Evolutionary conservation across 169 alveolate genomes (phyloP).

Genomic region (Perkinsus chesapeaki): DNA sequence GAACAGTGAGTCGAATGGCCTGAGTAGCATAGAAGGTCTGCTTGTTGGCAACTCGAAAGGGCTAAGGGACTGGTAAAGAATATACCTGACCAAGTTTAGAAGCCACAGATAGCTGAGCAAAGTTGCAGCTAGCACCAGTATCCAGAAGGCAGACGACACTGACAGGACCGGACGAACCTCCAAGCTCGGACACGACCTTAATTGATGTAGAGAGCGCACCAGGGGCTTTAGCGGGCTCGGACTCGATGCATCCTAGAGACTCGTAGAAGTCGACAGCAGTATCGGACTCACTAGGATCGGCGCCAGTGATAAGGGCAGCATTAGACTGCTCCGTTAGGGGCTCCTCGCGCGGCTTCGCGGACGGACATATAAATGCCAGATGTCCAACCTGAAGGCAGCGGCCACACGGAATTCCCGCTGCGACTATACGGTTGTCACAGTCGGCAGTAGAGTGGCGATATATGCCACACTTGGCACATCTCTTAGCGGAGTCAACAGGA

Average conservation of each 20-base stretch:
- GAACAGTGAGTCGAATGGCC: neutral
- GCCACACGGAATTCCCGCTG: neutral
- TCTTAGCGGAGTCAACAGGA: neutral
- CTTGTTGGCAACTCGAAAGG: neutral
- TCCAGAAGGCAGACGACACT: neutral
- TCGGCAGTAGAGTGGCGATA: neutral
- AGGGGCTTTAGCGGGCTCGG: neutral
- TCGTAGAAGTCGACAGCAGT: neutral
- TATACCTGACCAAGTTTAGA: neutral
- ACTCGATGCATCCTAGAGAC: neutral
- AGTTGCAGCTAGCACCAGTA: neutral
- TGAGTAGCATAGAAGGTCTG: neutral
- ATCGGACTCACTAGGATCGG: neutral
- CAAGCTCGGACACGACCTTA: neutral
- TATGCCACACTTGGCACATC: neutral
- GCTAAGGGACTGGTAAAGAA: neutral
- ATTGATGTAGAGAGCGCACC: neutral
- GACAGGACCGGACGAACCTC: neutral
- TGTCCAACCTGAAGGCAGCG: neutral
- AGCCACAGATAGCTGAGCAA: neutral
- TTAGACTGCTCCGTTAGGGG: neutral
- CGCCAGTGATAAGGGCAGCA: neutral
- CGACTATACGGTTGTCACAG: neutral
- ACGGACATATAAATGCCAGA: neutral
- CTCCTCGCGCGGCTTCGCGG: neutral